Conservation (phyloP, 371 early-diverging fungal species). For the Mucor ambiguus region DNA sequence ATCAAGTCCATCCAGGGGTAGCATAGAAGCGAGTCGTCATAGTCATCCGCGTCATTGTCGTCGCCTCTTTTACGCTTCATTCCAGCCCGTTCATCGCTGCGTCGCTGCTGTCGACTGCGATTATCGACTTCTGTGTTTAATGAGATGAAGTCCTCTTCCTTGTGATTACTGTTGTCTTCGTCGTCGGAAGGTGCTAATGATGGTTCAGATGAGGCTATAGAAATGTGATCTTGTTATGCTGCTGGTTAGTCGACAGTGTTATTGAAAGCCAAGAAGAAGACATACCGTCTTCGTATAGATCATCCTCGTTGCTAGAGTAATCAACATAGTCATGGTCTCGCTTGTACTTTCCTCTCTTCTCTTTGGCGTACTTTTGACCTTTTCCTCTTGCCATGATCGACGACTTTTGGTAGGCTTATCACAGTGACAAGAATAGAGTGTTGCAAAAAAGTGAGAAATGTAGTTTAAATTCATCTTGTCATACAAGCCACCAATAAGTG, state of each 20-base stretch:
- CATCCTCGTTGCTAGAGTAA: neutral
- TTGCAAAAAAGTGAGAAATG: neutral
- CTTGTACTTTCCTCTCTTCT: conserved; percentile 8
- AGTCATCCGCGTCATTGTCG: neutral
- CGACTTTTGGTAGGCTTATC: neutral
- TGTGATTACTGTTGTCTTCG: neutral
- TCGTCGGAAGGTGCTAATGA: neutral
- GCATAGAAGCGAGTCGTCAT: conserved; percentile 4
- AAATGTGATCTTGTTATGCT: conserved; percentile 5
- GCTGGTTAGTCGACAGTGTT: neutral
- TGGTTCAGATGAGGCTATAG: neutral
- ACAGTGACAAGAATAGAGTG: neutral
- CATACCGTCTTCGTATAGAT: conserved; percentile 11
- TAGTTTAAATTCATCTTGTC: neutral
- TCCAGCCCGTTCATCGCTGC: conserved; percentile 14
- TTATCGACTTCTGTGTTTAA: conserved; percentile 18
- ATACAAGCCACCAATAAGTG: conserved; percentile 4
- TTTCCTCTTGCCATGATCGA: conserved; percentile 7
- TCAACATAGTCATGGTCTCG: conserved; percentile 13
- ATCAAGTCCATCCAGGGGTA: conserved; percentile 33
- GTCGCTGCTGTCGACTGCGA: conserved; percentile 25
- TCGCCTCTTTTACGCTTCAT: conserved; percentile 3
- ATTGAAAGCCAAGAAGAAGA: neutral
- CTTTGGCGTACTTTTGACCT: neutral
- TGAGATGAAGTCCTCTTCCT: conserved; percentile 34